Base-by-base conservation (phyloP, 2,329 filamentous ascomycete species). In the Trichoderma cornu-damae region DNA sequence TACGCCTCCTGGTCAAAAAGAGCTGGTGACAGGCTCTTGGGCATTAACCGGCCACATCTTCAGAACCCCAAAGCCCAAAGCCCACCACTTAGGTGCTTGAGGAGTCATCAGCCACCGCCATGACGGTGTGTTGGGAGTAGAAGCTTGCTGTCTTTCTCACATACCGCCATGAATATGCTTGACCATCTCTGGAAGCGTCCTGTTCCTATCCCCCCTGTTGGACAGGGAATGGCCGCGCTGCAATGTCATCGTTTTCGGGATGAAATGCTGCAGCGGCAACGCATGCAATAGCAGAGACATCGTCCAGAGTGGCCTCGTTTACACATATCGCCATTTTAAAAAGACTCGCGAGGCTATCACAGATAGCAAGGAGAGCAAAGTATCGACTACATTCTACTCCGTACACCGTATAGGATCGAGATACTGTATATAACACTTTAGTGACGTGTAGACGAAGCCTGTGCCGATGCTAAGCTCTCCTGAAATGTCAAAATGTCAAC, bases 211-310 rank as follows among this genome's bases (percentile, higher is more conserved):
- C n/a, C n/a, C n/a, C n/a, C 42, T 62, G 54, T 22, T 44, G 59
- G 12, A 12, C 37, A 11, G 63, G 63, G 35, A 62, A 65, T 16
- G 63, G 34, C 20, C 47, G 42, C 11, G 54, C 57, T 6, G 58
- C 38, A 18, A 64, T 63, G 48, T 20, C 48, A 35, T 64, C 63
- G 4, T 43, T 62, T 22, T 49, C 22, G 8, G 60, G 61, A 50
- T 63, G 40, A 55, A 69, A 70, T 8, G 66, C 65, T 18, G 60
- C 61, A 8, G 18, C 30, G 38, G 59, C 63, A 47, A 70, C 60
- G 32, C 55, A 52, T n/a, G 62, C 67, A 40, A 69, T 63, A n/a
- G 57, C 58, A 8, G 57, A 52, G n/a, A 61, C 51, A 34, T 70
- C 68, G 40, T 61, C 61, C 40, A 64, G 60, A 12, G 56, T 63